phyloP scores from a whole-genome alignment of 306 rosid species.

The Prinsepia uniflora region DNA sequence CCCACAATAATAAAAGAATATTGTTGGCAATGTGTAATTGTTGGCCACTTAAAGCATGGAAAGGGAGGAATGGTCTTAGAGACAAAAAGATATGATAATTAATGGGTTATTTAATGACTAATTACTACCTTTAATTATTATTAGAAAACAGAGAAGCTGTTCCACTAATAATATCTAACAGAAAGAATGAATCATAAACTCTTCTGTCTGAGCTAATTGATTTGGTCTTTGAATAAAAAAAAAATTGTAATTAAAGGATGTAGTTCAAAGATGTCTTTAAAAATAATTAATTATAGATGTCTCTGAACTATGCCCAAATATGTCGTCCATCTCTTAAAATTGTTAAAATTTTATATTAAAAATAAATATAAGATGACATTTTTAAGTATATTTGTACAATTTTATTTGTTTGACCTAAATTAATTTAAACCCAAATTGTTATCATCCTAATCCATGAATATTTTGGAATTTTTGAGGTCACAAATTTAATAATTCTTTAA shows the following conservation, averaged over 20 bases:
- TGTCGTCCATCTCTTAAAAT: too few species aligned
- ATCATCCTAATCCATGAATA: too few species aligned
- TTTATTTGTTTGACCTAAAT: too few species aligned
- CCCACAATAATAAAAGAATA: background rate
- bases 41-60: slow-evolving; percentile 26
- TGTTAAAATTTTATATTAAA: too few species aligned
- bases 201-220: background rate
- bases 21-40: slow-evolving; percentile 18
- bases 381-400: too few species aligned
- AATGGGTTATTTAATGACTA: slow-evolving; percentile 1
- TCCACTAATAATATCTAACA: slow-evolving; percentile 19
- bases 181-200: slow-evolving; percentile 2
- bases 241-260: background rate
- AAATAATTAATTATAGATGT: background rate
- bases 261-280: background rate
- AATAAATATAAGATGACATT: too few species aligned
- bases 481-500: too few species aligned
- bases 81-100: slow-evolving; percentile 8
- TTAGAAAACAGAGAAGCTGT: slow-evolving; percentile 13
- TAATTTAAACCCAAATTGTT: too few species aligned
- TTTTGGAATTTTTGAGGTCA: too few species aligned
- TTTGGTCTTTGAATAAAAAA: background rate
- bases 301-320: too few species aligned
- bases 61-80: background rate
- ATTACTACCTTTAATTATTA: background rate